Base-by-base conservation (phyloP, 345 rosid genomes). In the Gossypium turneri region DNA sequence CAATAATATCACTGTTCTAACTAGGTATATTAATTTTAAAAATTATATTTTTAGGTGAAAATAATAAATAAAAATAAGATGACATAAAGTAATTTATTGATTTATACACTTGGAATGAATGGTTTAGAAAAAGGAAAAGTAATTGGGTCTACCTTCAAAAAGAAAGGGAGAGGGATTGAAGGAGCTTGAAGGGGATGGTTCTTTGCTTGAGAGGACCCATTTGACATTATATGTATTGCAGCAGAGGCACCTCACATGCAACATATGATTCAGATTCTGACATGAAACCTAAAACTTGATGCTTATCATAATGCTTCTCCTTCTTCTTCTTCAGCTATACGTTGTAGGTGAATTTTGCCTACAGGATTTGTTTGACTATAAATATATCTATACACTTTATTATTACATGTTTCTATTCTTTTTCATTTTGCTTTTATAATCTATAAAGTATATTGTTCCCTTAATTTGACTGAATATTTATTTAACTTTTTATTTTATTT, bases 271-370 rank as follows among this genome's bases (percentile, higher is more conserved):
- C 48, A 52, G 41, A 13, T 53, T 52, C 61, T 52, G 73, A 70
- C 73, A 70, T 70, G 45, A 70, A 70, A 53, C 73, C 61, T 52
- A 52, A 52, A 70, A 70, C 6, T 50, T 34, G 73, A 70, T 53
- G 27, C 73, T 52, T 52, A 19, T 19, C 5, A 68, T 50, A 34
- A 34, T 11, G 24, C 25, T 52, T 29, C 60, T 34, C 38, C 38
- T 34, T 34, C 29, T 27, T 58, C 62, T 24, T 69, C n/a, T 25
- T 64, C 25, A 17, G 24, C 9, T 48, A 27, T 25, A 22, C 2
- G 3, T 27, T 69, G 16, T 24, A 24, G 24, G n/a, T 51, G 13
- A 69, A 69, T 9, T 51, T 51, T 48, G 41, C 59, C 25, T 9
- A 27, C 13, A 0, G 38, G 4, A 51, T 50, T 51, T 69, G 63